phyloP scores from a whole-genome alignment of 2,329 filamentous ascomycete species.

The Pestalotiopsis sp. region DNA sequence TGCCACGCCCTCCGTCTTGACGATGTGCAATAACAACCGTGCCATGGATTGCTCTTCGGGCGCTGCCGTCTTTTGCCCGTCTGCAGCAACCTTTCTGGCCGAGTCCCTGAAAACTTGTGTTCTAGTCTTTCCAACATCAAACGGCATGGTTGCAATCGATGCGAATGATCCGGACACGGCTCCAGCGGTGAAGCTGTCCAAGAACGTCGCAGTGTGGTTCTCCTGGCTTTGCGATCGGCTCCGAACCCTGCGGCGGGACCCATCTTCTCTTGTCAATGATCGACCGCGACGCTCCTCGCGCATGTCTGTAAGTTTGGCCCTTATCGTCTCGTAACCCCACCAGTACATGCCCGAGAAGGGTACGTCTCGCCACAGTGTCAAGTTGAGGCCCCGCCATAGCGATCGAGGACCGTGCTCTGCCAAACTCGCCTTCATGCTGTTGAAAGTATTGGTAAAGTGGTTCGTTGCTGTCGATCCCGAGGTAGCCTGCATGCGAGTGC shows the following conservation, averaged over 20 bases:
- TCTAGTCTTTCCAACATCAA: conserved; percentile 96
- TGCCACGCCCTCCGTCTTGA: conserved; percentile 76
- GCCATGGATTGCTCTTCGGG: conserved; percentile 82
- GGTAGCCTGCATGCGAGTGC: conserved; percentile 87
- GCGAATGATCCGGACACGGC: conserved; percentile 82
- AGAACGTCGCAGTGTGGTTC: conserved; percentile 75
- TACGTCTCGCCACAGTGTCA: conserved; percentile 96
- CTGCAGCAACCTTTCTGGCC: conserved; percentile 31
- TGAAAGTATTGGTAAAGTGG: conserved; percentile 79
- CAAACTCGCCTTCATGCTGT: conserved; percentile 80
- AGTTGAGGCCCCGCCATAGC: conserved; percentile 85
- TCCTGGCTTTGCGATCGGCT: conserved; percentile 65
- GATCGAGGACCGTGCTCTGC: conserved; percentile 74
- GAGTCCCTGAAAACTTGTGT: conserved; percentile 79
- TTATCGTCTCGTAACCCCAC: conserved; percentile 92
- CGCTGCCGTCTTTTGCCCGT: conserved; percentile 33
- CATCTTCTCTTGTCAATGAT: conserved; percentile 36
- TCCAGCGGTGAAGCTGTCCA: conserved; percentile 88
- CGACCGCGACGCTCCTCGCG: conserved; percentile 57
- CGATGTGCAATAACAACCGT: conserved; percentile 87
- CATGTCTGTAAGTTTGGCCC: conserved; percentile 70
- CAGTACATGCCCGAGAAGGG: conserved; percentile 97
- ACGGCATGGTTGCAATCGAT: conserved; percentile 88
- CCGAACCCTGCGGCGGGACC: conserved; percentile 43
- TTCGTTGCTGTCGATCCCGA: conserved; percentile 59